Conservation (phyloP, 306 rosid species). For the Castanea sativa region DNA sequence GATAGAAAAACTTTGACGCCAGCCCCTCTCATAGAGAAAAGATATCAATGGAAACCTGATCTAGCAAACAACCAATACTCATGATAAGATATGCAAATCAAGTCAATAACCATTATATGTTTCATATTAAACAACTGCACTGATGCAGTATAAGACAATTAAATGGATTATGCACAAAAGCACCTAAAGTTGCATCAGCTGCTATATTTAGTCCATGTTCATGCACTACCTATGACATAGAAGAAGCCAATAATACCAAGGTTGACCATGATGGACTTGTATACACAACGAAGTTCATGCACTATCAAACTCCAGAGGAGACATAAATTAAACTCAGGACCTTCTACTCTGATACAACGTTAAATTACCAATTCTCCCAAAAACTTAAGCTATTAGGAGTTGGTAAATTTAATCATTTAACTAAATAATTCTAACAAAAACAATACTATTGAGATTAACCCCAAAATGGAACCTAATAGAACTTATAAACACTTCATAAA, state of each 20-base stretch:
- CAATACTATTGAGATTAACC: not conserved
- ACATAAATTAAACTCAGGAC: too few species aligned
- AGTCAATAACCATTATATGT: not conserved
- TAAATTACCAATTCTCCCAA: too few species aligned
- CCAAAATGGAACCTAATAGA: not conserved
- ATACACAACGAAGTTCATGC: not conserved
- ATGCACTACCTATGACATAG: not conserved
- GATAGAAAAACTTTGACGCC: constrained; percentile 79
- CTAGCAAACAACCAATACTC: constrained; percentile 28
- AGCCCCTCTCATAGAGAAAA: constrained; percentile 92
- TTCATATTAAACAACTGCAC: not conserved
- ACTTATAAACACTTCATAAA: not conserved
- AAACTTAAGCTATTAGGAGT: too few species aligned
- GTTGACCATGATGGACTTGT: not conserved
- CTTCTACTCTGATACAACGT: too few species aligned
- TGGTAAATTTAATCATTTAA: too few species aligned
- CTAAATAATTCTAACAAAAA: not conserved
- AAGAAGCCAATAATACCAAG: not conserved
- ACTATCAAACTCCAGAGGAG: too few species aligned
- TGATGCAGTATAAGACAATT: not conserved
- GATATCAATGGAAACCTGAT: constrained; percentile 76
- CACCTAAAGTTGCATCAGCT: not conserved
- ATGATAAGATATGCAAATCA: constrained; percentile 15
- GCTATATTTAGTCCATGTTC: not conserved
- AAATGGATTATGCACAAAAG: too few species aligned